phyloP scores from a whole-genome alignment of 2,329 filamentous ascomycete genomes.

The Colletotrichum magnum region DNA sequence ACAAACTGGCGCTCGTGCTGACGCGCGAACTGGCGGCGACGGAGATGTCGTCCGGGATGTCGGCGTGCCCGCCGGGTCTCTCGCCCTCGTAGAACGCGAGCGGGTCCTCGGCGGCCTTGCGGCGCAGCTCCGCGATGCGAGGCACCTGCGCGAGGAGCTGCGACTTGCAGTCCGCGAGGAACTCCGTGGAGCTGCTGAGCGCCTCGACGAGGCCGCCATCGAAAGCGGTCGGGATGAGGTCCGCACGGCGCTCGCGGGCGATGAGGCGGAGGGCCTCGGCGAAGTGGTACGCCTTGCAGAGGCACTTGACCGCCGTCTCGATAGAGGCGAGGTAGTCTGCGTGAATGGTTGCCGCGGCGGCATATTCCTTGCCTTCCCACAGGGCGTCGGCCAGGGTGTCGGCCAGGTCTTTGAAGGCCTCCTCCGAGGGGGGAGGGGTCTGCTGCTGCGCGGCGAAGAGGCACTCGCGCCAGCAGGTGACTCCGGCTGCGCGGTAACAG shows the following conservation, averaged over 20 bases:
- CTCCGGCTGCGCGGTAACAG: slow-evolving; percentile 86
- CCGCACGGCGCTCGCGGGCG: slow-evolving; percentile 69
- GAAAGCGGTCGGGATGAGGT: slow-evolving; percentile 77
- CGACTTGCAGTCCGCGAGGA: slow-evolving; percentile 91
- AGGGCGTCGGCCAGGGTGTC: slow-evolving; percentile 82
- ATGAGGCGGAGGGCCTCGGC: slow-evolving; percentile 88
- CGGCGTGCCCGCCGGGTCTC: slow-evolving; percentile 69
- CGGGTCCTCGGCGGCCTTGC: slow-evolving; percentile 86
- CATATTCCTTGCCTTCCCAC: slow-evolving; percentile 87
- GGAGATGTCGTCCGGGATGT: slow-evolving; percentile 93
- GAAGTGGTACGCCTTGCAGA: slow-evolving; percentile 91
- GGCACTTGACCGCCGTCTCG: slow-evolving; percentile 77
- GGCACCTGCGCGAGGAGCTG: slow-evolving; percentile 90
- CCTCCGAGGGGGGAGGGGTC: slow-evolving; percentile 69
- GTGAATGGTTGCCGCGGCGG: slow-evolving; percentile 83
- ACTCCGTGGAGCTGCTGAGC: slow-evolving; percentile 86
- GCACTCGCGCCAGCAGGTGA: slow-evolving; percentile 88
- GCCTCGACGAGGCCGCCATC: slow-evolving; percentile 86
- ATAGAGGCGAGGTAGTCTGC: slow-evolving; percentile 84
- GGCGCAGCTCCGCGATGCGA: slow-evolving; percentile 84
- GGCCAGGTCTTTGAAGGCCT: slow-evolving; percentile 78
- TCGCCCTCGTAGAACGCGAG: slow-evolving; percentile 91
- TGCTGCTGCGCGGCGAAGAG: slow-evolving; percentile 83
- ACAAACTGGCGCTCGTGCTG: slow-evolving; percentile 87
- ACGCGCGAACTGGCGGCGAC: slow-evolving; percentile 86